A percentile compares a stretch with the other conserved stretches of the same genome.
phyloP scores from a whole-genome alignment of 2,329 filamentous ascomycete species.

The Zymoseptoria ardabiliae region DNA sequence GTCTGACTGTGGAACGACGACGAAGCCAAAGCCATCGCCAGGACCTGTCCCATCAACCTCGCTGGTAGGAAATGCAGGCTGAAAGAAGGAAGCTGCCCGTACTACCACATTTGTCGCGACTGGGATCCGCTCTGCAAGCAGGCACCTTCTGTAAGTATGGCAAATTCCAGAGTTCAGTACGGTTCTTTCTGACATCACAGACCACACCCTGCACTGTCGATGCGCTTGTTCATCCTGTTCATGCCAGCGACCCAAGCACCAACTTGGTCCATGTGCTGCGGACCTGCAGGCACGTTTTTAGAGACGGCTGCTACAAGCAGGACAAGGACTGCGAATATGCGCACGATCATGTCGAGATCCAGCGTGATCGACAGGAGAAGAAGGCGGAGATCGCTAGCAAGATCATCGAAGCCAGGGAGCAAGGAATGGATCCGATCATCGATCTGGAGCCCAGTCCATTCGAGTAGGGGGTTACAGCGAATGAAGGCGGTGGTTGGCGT shows the following conservation, averaged over 20 bases:
- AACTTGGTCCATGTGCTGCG: background rate
- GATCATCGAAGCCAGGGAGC: slow-evolving; percentile 59
- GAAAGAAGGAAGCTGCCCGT: background rate
- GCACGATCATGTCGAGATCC: background rate
- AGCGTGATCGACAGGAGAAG: slow-evolving; percentile 40
- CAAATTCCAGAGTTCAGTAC: background rate
- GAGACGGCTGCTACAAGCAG: background rate
- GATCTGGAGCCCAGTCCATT: background rate
- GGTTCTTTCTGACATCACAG: background rate
- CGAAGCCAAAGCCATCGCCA: background rate
- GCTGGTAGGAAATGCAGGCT: background rate
- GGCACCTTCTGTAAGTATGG: background rate
- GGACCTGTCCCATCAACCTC: background rate
- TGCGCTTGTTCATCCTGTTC: background rate
- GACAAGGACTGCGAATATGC: background rate
- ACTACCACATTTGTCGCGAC: background rate
- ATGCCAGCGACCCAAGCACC: background rate
- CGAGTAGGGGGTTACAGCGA: too few species aligned
- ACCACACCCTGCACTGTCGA: background rate
- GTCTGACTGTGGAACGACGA: background rate
- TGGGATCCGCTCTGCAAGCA: background rate
- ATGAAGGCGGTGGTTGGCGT: too few species aligned
- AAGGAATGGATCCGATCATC: background rate
- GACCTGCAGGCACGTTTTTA: background rate
- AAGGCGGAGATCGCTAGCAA: slow-evolving; percentile 65